phyloP scores from a whole-genome alignment of 371 early-diverging fungal species.

The Mortierella sp. region DNA sequence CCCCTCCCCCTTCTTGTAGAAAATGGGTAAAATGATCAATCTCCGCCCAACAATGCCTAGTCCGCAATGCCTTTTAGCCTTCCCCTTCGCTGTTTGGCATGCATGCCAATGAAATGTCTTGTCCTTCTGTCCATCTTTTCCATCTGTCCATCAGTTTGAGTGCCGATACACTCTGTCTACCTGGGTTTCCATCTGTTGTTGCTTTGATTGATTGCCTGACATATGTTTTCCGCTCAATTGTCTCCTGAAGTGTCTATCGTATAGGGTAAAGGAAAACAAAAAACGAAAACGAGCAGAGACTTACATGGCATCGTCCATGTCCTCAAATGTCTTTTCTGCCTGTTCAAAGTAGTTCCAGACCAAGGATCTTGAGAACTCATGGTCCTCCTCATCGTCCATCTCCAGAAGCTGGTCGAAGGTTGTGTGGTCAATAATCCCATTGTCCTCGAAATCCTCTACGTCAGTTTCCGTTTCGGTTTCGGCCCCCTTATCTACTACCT shows the following conservation, averaged over 20 bases:
- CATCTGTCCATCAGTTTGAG: neutral
- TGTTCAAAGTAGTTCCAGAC: slow-evolving; percentile 84
- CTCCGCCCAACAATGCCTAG: slow-evolving; percentile 12
- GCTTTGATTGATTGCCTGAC: neutral
- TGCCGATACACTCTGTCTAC: too few relatives aligned
- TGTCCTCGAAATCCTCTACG: slow-evolving; percentile 23
- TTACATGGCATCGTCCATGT: slow-evolving; percentile 81
- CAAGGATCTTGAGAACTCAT: slow-evolving; percentile 79
- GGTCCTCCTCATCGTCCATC: slow-evolving; percentile 88
- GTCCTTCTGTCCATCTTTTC: neutral
- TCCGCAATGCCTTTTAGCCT: slow-evolving; percentile 9
- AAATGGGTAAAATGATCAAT: slow-evolving; percentile 10
- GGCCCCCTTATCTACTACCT: slow-evolving; percentile 27
- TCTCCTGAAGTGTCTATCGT: neutral
- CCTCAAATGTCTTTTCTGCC: slow-evolving; percentile 77
- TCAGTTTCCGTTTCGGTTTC: slow-evolving; percentile 34
- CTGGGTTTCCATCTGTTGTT: neutral
- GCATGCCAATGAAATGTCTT: slow-evolving; percentile 1
- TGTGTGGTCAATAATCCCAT: slow-evolving; percentile 80
- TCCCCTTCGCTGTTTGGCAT: neutral
- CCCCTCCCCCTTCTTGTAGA: neutral
- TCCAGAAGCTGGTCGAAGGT: slow-evolving; percentile 69
- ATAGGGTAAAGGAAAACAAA: neutral
- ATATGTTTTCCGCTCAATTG: neutral
- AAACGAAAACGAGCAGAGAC: slow-evolving; percentile 31